Conservation (phyloP, 2,329 filamentous ascomycete species). For the Diplodia mutila region DNA sequence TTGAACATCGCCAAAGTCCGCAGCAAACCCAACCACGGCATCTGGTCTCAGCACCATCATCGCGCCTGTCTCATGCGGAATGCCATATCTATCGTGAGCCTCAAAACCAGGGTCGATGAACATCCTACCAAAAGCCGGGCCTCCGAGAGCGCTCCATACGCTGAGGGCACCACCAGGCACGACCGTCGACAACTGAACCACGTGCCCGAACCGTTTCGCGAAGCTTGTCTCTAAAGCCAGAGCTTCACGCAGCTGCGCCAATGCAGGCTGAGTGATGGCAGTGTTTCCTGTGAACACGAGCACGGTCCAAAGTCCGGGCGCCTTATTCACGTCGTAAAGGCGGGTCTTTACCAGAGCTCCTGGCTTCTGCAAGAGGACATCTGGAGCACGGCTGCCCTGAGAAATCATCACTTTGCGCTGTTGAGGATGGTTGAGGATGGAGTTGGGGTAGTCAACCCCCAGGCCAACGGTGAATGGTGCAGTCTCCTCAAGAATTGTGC, state of each 20-base stretch:
- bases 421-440: background rate
- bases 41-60: constrained; percentile 6
- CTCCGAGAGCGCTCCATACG: background rate
- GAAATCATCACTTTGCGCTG: background rate
- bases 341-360: background rate
- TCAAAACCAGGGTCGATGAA: constrained; percentile 1
- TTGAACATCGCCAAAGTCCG: background rate
- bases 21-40: constrained; percentile 1
- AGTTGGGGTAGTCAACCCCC: background rate
- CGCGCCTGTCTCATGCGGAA: background rate
- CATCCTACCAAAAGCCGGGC: constrained; percentile 4
- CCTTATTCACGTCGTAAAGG: background rate
- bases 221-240: background rate
- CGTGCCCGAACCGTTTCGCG: background rate
- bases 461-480: constrained; percentile 4
- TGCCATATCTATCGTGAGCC: background rate
- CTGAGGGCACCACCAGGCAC: background rate
- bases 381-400: background rate
- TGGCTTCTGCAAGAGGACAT: constrained; percentile 5
- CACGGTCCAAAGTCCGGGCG: background rate
- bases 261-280: background rate
- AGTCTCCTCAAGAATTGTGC: background rate
- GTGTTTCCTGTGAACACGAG: constrained; percentile 3
- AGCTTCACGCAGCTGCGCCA: background rate
- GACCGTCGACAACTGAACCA: background rate